Evolutionary conservation across 345 rosid genomes (phyloP), one percentile per base, ranked within the genome.

Genomic region (Rhizophora apiculata): DNA sequence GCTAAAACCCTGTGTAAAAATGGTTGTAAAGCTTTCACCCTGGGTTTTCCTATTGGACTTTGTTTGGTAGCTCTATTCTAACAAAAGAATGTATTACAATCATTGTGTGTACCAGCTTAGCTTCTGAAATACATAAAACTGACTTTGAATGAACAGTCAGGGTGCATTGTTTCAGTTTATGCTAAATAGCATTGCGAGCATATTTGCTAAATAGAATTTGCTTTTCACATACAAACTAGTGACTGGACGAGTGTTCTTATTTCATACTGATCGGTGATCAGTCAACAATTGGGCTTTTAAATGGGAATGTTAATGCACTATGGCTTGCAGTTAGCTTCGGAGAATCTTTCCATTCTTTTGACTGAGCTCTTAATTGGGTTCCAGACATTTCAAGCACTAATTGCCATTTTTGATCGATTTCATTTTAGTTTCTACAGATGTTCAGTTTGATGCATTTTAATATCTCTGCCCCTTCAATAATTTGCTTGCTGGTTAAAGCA

Each of bases 1-100:
- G 49, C 6, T 43, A 43, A 43, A 43, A 43, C 49, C 49, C 18
- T 19, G 15, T 76, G 69, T 77, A 81, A 66, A 83, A 74, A 79
- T 62, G 34, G 34, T 68, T 81, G 80, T 77, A 81, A 76, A 78
- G 80, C 48, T 59, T 62, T 57, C 58, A 21, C 21, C 11, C 21
- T 26, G 49, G 13, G 16, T 32, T 20, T 64, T 21, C 15, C 56
- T n/a, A 52, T 57, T 62, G 22, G 59, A 6, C 48, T 55, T 32
- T 62, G 68, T 57, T 76, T 68, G 72, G 64, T 37, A 68, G 57
- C 53, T 77, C 71, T 58, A 13, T 55, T 57, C 73, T 62, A 66
- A 78, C 74, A 74, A 63, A 43, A 58, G 58, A 64, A 60, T 59
- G 78, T 65, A 18, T 68, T 39, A 79, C 68, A 63, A 73, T 6